These are phyloP conservation scores for Boechera divaricarpa DNA, from an alignment of 345 rosid species.

Conservation along the genomic window DNA sequence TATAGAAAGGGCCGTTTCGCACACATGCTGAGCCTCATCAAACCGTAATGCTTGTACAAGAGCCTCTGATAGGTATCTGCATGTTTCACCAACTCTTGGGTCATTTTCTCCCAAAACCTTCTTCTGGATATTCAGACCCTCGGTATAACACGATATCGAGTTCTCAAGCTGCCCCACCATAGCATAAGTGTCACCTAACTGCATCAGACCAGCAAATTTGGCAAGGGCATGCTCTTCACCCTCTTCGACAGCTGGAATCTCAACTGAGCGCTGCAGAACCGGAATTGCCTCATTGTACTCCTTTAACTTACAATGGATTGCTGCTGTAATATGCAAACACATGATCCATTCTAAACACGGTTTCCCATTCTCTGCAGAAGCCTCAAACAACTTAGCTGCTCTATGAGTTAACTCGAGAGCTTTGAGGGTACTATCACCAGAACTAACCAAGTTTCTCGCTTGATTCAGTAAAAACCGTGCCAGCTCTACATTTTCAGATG, in stretches of 20 bases:
- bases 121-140: conserved; percentile 76
- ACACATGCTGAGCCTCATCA: conserved; percentile 75
- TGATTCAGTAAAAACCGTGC: conserved; percentile 79
- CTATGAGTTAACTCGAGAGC: conserved; percentile 78
- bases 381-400: conserved; percentile 75
- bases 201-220: conserved; percentile 91
- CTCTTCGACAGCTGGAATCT: conserved; percentile 68
- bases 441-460: conserved; percentile 71
- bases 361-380: conserved; percentile 56
- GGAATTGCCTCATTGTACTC: conserved; percentile 78
- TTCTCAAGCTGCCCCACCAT: conserved; percentile 86
- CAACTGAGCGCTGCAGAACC: conserved; percentile 71
- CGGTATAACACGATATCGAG: conserved; percentile 70
- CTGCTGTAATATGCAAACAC: conserved; percentile 89
- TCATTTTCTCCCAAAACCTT: conserved; percentile 79
- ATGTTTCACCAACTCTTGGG: conserved; percentile 83
- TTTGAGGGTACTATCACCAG: conserved; percentile 72
- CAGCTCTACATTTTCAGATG: conserved; percentile 56
- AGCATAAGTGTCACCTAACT: conserved; percentile 90
- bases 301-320: conserved; percentile 80
- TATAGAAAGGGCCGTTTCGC: conserved; percentile 72
- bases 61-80: conserved; percentile 85
- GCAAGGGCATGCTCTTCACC: conserved; percentile 89
- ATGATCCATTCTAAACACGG: conserved; percentile 77
- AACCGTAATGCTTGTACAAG: conserved; percentile 84